Evolutionary conservation across 2,329 filamentous ascomycete species (phyloP).

Genomic region (Aotearoamyces nothofagi): DNA sequence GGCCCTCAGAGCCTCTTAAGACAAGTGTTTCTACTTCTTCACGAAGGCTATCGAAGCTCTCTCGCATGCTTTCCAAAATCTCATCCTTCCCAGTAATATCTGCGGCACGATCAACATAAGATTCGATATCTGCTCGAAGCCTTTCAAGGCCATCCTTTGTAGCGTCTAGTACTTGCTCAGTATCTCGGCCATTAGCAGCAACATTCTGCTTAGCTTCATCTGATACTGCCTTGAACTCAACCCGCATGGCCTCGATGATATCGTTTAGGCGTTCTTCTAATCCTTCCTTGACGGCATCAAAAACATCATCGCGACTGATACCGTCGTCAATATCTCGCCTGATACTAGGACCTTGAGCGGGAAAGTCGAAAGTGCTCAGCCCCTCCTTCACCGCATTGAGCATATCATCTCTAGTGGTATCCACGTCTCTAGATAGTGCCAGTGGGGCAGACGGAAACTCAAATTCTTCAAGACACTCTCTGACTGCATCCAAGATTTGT

Average conservation of each 20-base stretch:
- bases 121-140: conserved; percentile 65
- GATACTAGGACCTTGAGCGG: conserved; percentile 14
- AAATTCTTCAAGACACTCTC: conserved; percentile 75
- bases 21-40: conserved; percentile 53
- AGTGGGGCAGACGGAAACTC: conserved; percentile 55
- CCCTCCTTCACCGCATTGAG: conserved; percentile 48
- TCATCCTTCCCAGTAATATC: conserved; percentile 62
- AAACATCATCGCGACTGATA: conserved; percentile 36
- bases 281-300: conserved; percentile 42
- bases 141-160: conserved; percentile 78
- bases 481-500: conserved; percentile 70
- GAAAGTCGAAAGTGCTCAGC: conserved; percentile 33
- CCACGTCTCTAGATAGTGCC: conserved; percentile 34
- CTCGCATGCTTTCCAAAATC: conserved; percentile 53
- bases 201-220: conserved; percentile 64
- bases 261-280: conserved; percentile 45
- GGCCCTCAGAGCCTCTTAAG: conserved; percentile 29
- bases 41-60: conserved; percentile 50
- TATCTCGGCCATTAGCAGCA: conserved; percentile 63
- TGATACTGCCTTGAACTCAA: conserved; percentile 43
- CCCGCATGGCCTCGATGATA: conserved; percentile 43
- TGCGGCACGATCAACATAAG: conserved; percentile 59
- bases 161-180: conserved; percentile 76
- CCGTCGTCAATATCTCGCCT: conserved; percentile 11
- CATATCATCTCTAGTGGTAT: conserved; percentile 47